Base-by-base conservation (phyloP, 139 green algal genomes). In the Asterochloris erici region DNA sequence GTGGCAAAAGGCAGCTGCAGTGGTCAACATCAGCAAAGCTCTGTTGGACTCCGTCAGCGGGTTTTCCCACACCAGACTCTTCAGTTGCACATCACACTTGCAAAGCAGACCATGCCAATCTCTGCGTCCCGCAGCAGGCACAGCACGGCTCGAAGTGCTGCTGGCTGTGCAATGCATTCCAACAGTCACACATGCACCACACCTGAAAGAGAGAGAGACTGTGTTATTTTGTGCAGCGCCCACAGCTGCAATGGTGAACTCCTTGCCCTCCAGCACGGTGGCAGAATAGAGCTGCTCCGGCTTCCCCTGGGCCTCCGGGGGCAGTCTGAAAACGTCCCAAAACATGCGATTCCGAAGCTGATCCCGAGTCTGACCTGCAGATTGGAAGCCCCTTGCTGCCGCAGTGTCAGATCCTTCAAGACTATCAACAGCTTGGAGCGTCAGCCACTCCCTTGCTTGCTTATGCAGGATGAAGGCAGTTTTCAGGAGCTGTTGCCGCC, bases 121-220 rank as follows among this genome's bases (percentile, higher is more conserved):
- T 2, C 66, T 4, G 9, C 17, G 21, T 9, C 19, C 66, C 17
- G 17, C 19, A 71, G 21, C 17, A 24, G 17, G 66, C 17, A 24
- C 21, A 71, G 21, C 19, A 24, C 2, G 9, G 10, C 21, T 71
- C 4, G 66, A 13, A 71, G 6, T 54, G 19, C 19, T 71, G 17
- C 66, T 26, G 17, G 17, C 66, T 26, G 21, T 24, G 21, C 66
- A 71, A 2, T 26, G 17, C 17, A 21, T 26, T 71, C 2, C 4
- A 1, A 11, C 13, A 63, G 6, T 21, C 62, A 24, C 6, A 24
- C 66, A 24, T 27, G 1, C 16, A 28, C 11, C 60, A 19, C 14
- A 80, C 76, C 76, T 80, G 76, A 80, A 80, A 16, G 76, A 70
- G 11, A 80, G 76, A 12, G 76, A 80, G 15, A 80, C 24, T 24